Evolutionary conservation across 2,329 filamentous ascomycete genomes (phyloP).

Genomic region (Cladosporium sphaerospermum): DNA sequence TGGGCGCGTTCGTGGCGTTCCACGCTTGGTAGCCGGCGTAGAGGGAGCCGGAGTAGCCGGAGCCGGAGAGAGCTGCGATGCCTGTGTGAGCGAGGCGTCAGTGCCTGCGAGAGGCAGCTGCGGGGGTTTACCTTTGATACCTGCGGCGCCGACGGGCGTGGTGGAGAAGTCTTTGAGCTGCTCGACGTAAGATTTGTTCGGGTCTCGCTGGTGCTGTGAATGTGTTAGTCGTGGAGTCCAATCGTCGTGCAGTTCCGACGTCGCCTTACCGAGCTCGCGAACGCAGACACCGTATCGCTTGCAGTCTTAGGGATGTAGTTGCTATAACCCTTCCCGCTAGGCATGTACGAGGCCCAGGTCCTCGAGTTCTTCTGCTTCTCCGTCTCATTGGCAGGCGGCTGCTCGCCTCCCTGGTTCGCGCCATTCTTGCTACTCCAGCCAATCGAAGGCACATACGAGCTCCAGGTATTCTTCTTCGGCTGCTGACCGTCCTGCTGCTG

Average conservation of each 20-base stretch:
- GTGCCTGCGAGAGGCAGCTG: slow-evolving; percentile 14
- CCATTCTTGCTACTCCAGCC: slow-evolving; percentile 19
- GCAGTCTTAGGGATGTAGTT: slow-evolving; percentile 42
- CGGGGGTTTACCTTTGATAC: slow-evolving; percentile 19
- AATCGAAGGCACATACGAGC: slow-evolving; percentile 23
- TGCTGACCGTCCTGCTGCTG: neutral
- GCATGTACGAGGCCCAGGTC: slow-evolving; percentile 43
- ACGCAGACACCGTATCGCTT: slow-evolving; percentile 35
- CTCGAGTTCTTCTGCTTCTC: slow-evolving; percentile 31
- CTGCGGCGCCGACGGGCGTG: slow-evolving; percentile 45
- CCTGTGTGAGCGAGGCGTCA: slow-evolving; percentile 22
- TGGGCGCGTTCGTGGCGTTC: slow-evolving; percentile 29
- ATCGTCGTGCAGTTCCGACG: too few relatives aligned
- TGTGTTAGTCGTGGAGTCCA: neutral
- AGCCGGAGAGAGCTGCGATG: slow-evolving; percentile 39
- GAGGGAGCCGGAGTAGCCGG: slow-evolving; percentile 41
- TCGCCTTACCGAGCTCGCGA: slow-evolving; percentile 33
- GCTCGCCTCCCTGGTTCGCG: slow-evolving; percentile 10
- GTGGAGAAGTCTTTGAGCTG: slow-evolving; percentile 46
- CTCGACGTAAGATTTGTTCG: slow-evolving; percentile 43
- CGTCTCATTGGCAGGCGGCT: slow-evolving; percentile 22
- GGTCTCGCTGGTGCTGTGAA: slow-evolving; percentile 37
- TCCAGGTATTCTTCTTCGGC: slow-evolving; percentile 27
- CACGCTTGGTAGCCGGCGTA: slow-evolving; percentile 47
- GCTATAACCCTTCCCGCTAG: slow-evolving; percentile 42